Base-by-base conservation (phyloP, 1,139 yeast species). In the Pichia cactophila region DNA sequence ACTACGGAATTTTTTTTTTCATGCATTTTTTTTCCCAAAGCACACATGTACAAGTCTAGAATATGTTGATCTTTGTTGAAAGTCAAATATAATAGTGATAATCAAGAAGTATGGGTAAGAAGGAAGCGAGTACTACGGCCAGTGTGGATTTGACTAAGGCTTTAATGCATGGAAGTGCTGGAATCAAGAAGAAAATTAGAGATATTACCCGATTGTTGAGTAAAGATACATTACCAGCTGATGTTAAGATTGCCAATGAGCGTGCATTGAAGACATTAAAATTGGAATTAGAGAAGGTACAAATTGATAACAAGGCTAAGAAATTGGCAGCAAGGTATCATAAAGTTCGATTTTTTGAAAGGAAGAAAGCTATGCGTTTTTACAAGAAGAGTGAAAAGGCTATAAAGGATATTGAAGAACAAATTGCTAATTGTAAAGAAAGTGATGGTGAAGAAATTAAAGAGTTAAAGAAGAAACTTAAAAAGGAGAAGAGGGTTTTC, bases 281-380 rank as follows among this genome's bases (percentile, higher is more conserved):
- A 52, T 69, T 75, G 4, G 96, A 90, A 62, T 71, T 89, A 47
- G 75, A 73, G 49, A 74, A 74, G 45, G 78, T 80, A 11, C 76
- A 78, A 55, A 55, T 67, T 33, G 71, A 72, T 41, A 71, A 74
- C 45, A 75, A 75, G 57, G 78, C 81, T 8, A 78, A 77, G 58
- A 77, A 78, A 50, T 69, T 76, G 43, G 80, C 88, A n/a, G 77
- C 82, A 58, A 86, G 83, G 67, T 92, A 94, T 65, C 97, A 88
- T 62, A 90, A 89, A 94, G 92, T 92, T 45, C 75, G 94, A 56
- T 92, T 94, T 62, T 87, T 92, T 56, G 98, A 92, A 66, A 78
- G 77, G 60, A 88, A 90, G 69, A 94, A 92, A 74, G 95, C 97
- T 1, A 61, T 78, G 33, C 74, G 97, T 60, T 78, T 74, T 55